Evolutionary conservation across 2,329 filamentous ascomycete species (phyloP), one percentile per base, ranked within the genome.

Genomic region (Colletotrichum eremochloae): DNA sequence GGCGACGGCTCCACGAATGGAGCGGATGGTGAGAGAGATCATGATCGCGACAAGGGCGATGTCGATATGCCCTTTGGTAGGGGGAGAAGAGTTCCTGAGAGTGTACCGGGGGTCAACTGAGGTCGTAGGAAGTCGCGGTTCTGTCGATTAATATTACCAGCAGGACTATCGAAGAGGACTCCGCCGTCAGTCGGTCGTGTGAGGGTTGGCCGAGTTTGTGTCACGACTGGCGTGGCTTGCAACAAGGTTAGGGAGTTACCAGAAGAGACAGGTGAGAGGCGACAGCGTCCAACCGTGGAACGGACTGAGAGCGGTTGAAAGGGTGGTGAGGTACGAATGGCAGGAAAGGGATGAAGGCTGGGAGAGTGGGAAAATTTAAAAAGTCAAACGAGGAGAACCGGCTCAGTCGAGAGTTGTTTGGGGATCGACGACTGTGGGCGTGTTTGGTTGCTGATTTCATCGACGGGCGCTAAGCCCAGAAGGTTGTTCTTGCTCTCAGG

Each of bases 1-100:
- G 29, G 61, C 68, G 50, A 74, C 57, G 65, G 71, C 71, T 24
- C 73, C 73, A 7, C 73, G 67, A 20, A 75, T 53, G 55, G 73
- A 75, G 62, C 73, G 73, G 60, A 74, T 53, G 38, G 65, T 68
- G 2, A 75, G 38, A 9, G 73, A 63, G 50, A 75, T 74, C 73
- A 75, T 75, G 24, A 9, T n/a, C 36, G 24, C 38, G 46, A 20
- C 24, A 11, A 31, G 20, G 42, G 46, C 11, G 20, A n/a, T 24
- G 71, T n/a, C n/a, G 42, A 62, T 67, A 71, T 71, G 29, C 56
- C 62, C 52, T 46, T 50, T 14, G 29, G 7, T 20, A n/a, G n/a
- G n/a, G n/a, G n/a, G n/a, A n/a, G n/a, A n/a, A n/a, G n/a, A n/a
- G n/a, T 12, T 40, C 36, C 18, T 33, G 7, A 20, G 48, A 36